Percentiles rank a stretch among this genome's conserved stretches.
Evolutionary conservation across 2,329 filamentous ascomycete species (phyloP).

Genomic region (Curvularia hawaiiensis): DNA sequence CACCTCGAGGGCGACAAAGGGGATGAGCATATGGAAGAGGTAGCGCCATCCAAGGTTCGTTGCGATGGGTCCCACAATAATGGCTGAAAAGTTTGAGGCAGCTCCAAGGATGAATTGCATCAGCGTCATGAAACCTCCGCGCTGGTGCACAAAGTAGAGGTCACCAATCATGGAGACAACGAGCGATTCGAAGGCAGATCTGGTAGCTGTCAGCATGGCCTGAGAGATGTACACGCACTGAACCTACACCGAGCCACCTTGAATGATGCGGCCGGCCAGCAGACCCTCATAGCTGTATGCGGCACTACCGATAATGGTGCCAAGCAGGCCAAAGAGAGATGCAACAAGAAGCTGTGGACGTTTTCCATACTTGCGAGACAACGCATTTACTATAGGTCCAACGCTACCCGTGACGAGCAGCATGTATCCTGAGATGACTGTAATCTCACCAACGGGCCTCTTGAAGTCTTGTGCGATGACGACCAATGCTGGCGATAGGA

Average conservation of each 20-base stretch:
- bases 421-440: slow-evolving; percentile 47
- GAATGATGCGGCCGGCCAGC: slow-evolving; percentile 41
- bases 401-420: slow-evolving; percentile 42
- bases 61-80: slow-evolving; percentile 45
- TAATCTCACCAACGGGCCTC: slow-evolving; percentile 37
- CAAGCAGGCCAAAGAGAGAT: slow-evolving; percentile 37
- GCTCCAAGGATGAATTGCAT: slow-evolving; percentile 46
- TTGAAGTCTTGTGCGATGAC: slow-evolving; percentile 40
- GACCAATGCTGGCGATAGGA: slow-evolving; percentile 44
- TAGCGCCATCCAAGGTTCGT: slow-evolving; percentile 46
- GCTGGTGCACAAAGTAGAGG: slow-evolving; percentile 46
- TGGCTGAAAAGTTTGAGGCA: slow-evolving; percentile 44
- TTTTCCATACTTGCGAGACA: slow-evolving; percentile 43
- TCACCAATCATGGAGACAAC: slow-evolving; percentile 46
- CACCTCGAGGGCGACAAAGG: slow-evolving; percentile 53
- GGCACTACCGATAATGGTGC: slow-evolving; percentile 36
- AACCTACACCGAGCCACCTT: slow-evolving; percentile 35
- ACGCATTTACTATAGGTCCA: slow-evolving; percentile 42
- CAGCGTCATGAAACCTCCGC: slow-evolving; percentile 41
- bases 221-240: slow-evolving; percentile 11
- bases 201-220: slow-evolving; percentile 14
- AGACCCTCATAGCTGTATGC: slow-evolving; percentile 38
- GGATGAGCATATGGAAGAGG: slow-evolving; percentile 55
- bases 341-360: slow-evolving; percentile 39
- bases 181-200: slow-evolving; percentile 44